Evolutionary conservation across 768 basidiomycete genomes (phyloP).

Genomic region (Arthromyces matolae): DNA sequence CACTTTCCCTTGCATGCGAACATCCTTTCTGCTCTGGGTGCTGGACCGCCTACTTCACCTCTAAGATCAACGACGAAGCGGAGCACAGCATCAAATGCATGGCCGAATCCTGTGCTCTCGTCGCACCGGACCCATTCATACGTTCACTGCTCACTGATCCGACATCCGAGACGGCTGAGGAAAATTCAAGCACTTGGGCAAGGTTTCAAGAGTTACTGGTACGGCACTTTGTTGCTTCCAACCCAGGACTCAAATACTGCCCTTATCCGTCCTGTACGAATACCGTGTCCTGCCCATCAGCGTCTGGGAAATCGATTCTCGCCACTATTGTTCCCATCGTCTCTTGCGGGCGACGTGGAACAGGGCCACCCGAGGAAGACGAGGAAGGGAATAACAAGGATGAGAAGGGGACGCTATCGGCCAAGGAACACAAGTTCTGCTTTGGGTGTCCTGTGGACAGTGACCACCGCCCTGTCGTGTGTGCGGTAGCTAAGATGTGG

Average conservation of each 20-base stretch:
- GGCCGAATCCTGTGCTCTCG: slow-evolving; percentile 70
- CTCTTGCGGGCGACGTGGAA: slow-evolving; percentile 65
- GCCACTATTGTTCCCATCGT: slow-evolving; percentile 86
- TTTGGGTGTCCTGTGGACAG: slow-evolving; percentile 89
- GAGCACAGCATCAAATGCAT: slow-evolving; percentile 75
- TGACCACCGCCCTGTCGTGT: slow-evolving; percentile 91
- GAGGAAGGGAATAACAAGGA: slow-evolving; percentile 26
- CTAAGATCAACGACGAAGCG: slow-evolving; percentile 82
- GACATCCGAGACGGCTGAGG: slow-evolving; percentile 24
- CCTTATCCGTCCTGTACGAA: slow-evolving; percentile 93
- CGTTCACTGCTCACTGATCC: slow-evolving; percentile 42
- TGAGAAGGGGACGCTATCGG: slow-evolving; percentile 22
- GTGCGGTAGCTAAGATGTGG: slow-evolving; percentile 88
- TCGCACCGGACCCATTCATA: slow-evolving; percentile 63
- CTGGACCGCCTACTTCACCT: slow-evolving; percentile 75
- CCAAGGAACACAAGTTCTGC: slow-evolving; percentile 78
- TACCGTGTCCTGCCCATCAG: slow-evolving; percentile 88
- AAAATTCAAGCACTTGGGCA: slow-evolving; percentile 49
- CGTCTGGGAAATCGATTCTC: slow-evolving; percentile 69
- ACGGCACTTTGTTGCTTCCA: slow-evolving; percentile 86
- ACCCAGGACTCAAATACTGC: slow-evolving; percentile 84
- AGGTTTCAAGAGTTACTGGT: slow-evolving; percentile 88
- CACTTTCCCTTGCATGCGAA: slow-evolving; percentile 72
- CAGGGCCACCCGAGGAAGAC: slow-evolving; percentile 30
- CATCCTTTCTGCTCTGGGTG: slow-evolving; percentile 83